Base-by-base conservation (phyloP, 228 moss, liverwort and hornwort species). In the Sphagnum magellanicum region DNA sequence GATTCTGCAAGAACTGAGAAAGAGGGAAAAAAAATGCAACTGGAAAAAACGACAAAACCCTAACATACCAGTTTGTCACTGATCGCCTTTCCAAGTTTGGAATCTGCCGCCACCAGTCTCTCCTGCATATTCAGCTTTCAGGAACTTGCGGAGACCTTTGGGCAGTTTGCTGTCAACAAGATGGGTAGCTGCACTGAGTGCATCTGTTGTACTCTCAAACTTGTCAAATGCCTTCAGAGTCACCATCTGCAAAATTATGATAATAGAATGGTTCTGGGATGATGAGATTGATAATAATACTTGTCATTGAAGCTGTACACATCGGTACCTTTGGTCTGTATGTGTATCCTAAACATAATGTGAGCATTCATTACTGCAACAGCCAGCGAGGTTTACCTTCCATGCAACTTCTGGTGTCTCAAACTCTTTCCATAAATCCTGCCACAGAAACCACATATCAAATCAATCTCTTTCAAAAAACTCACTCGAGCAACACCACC, bases 181-280 rank as follows among this genome's bases (percentile, higher is more conserved):
- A 59, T 90, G 79, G 4, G 90, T 81, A 8, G 92, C 92, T 6
- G 95, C 92, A 49, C 90, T 89, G 0, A 95, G 70, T 5, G 95
- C 95, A 72, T 95, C 92, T 0, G 92, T 86, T 4, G 90, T 95
- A 10, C 92, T 95, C 8, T 87, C 89, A 47, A 95, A 95, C 79
- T 95, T 92, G 15, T 85, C 88, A 55, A 95, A 95, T 0, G 95
- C 95, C 70, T 90, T 81, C 78, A 95, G 72, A 78, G 84, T 89
- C 49, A 92, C 95, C 79, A 81, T 81, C 88, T 88, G 79, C 32
- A 32, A 32, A 32, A 32, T 32, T 32, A 32, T 32, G 3, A 32
- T 32, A 32, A 32, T 32, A 32, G 32, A 32, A 32, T 32, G 32
- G 32, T 32, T 32, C 32, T 32, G 32, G 32, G 32, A 32, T 32